These are phyloP conservation scores for Dryadomyces quercus-mongolicae DNA, from an alignment of 2,329 filamentous ascomycete species.

Conservation along the genomic window DNA sequence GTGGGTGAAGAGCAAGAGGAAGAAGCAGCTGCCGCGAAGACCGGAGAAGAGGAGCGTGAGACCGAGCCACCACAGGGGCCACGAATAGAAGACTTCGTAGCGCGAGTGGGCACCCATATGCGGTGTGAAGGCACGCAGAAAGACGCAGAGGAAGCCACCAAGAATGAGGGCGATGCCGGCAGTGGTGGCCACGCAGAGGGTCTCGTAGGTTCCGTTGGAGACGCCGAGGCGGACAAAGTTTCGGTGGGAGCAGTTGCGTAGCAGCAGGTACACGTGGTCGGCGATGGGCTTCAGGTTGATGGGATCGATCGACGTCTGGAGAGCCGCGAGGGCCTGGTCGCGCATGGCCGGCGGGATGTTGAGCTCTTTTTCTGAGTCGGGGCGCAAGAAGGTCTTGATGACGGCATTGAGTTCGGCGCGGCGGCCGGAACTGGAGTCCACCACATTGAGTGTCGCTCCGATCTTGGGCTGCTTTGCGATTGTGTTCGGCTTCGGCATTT, in stretches of 20 bases:
- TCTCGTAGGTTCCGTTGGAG: constrained; percentile 37
- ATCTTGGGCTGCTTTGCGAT: not conserved
- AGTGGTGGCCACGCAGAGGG: constrained; percentile 31
- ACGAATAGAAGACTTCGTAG: constrained; percentile 28
- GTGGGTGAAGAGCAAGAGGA: constrained; percentile 31
- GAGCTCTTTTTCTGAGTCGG: constrained; percentile 31
- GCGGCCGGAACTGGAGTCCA: constrained; percentile 11
- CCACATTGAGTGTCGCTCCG: constrained; percentile 6
- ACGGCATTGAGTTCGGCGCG: constrained; percentile 25
- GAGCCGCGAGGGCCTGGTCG: constrained; percentile 22
- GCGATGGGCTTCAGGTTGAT: constrained; percentile 27
- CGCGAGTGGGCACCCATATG: constrained; percentile 25
- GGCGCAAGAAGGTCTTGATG: constrained; percentile 26
- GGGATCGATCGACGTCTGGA: constrained; percentile 25
- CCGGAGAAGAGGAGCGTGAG: constrained; percentile 29
- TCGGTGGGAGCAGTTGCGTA: constrained; percentile 34
- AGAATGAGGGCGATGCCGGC: constrained; percentile 28
- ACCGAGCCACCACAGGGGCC: constrained; percentile 34
- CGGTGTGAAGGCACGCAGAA: constrained; percentile 27
- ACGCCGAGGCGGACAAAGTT: constrained; percentile 42
- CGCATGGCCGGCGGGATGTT: constrained; percentile 32
- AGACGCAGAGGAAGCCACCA: constrained; percentile 25
- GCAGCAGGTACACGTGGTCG: constrained; percentile 32
- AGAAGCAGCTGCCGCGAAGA: constrained; percentile 34
- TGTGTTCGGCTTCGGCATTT: not conserved